Percentiles rank a stretch among this genome's conserved stretches.
Conservation (phyloP, 2,329 filamentous ascomycete genomes). For the Cordyceps militaris region DNA sequence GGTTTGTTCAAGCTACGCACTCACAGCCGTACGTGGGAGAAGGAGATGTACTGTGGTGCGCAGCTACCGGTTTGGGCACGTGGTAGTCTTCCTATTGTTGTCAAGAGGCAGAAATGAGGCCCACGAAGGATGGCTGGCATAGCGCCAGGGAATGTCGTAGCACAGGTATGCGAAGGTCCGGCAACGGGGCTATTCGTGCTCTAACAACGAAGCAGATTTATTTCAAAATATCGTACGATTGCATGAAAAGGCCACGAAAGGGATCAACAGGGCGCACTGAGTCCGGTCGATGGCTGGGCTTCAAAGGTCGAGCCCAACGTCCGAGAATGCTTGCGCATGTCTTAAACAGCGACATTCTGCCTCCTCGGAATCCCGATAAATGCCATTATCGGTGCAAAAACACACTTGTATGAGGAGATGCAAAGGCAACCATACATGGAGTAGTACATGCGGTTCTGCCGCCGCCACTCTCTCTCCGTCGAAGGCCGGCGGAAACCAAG, state of each 20-base stretch:
- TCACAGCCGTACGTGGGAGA: background rate
- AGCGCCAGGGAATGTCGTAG: background rate
- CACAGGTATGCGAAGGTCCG: background rate
- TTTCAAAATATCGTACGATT: background rate
- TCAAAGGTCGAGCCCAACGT: background rate
- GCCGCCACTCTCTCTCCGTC: background rate
- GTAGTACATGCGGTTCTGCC: background rate
- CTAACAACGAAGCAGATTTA: background rate
- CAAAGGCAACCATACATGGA: background rate
- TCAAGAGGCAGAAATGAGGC: background rate
- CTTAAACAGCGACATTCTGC: background rate
- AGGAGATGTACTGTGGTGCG: too few species aligned
- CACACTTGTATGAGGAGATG: too few species aligned
- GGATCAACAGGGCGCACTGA: background rate
- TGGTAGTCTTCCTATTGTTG: background rate
- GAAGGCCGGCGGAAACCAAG: background rate
- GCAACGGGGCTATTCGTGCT: background rate
- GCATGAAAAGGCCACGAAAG: background rate
- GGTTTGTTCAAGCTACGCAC: background rate
- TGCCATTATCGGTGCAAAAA: background rate
- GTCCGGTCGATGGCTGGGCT: background rate
- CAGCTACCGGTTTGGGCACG: too few species aligned
- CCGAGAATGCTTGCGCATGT: background rate
- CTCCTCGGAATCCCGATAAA: background rate
- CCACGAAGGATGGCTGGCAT: background rate